Base-by-base conservation (phyloP, 2,329 filamentous ascomycete genomes). In the Chalaropsis ovoidea region DNA sequence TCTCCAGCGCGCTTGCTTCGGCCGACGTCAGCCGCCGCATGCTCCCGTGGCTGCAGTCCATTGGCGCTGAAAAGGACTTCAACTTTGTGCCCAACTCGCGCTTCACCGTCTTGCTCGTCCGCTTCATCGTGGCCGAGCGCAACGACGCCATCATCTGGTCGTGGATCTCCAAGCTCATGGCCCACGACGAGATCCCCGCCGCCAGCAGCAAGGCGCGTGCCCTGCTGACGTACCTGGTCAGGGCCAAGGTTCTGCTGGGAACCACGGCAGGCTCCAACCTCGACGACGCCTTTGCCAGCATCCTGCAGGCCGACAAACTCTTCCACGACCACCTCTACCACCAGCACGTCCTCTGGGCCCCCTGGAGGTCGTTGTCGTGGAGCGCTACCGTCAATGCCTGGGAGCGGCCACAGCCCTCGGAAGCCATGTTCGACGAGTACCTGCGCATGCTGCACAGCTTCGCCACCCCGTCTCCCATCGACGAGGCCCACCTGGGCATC, bases 401-500 rank as follows among this genome's bases (percentile, higher is more conserved):
- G 71, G 75, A 76, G 69, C 74, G 77, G 45, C 73, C 75, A 0
- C 74, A 74, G 8, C 79, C 82, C 0, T 78, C 80, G 0, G 76
- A 77, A 22, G 69, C 73, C 5, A 73, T 82, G 0, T 85, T 83
- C 65, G 80, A 85, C 66, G 72, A 76, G 0, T 84, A 84, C 67
- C 75, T 80, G 45, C 75, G 76, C 49, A 75, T 81, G 3, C 79
- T 78, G 24, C 72, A 76, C 61, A 74, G 74, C 17, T 72, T 79
- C 17, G 69, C 72, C 4, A 70, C 43, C 27, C 72, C 74, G 1
- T 71, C 79, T 45, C 70, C 71, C 7, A 71, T 83, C 7, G 78
- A 82, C 62, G 74, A 76, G 41, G 82, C 82, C 0, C 82, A 85
- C 69, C 74, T 85, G 2, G 76, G 79, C 35, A 75, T 85, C 1